phyloP scores from a whole-genome alignment of 2,329 filamentous ascomycete species.

The Geosmithia morbida region DNA sequence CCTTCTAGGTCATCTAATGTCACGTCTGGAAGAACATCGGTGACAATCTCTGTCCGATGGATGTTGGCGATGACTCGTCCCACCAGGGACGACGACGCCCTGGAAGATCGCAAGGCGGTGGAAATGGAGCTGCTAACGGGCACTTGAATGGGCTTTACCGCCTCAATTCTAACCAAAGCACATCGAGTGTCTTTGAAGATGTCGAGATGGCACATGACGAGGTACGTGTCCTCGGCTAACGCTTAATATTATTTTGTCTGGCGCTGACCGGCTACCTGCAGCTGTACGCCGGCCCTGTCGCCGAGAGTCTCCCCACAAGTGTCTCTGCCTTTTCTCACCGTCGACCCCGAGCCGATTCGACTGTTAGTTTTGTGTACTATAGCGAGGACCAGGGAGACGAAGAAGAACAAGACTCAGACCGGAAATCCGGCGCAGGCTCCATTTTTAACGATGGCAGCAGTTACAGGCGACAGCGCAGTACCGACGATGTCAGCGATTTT shows the following conservation, averaged over 20 bases:
- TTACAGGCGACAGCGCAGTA: slow-evolving; percentile 9
- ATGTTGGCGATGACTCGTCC: neutral
- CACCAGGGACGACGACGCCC: neutral
- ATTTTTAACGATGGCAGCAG: neutral
- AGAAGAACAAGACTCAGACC: slow-evolving; percentile 10
- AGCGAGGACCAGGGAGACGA: slow-evolving; percentile 50
- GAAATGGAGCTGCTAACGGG: neutral
- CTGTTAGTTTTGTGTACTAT: slow-evolving; percentile 80
- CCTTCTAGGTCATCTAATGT: neutral
- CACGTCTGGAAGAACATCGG: neutral
- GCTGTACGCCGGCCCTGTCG: slow-evolving; percentile 83
- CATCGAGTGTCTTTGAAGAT: slow-evolving; percentile 73
- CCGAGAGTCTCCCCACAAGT: slow-evolving; percentile 91
- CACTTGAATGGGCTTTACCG: slow-evolving; percentile 35
- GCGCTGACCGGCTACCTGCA: slow-evolving; percentile 9
- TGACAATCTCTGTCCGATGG: neutral
- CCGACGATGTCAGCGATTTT: slow-evolving; percentile 23
- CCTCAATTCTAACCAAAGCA: slow-evolving; percentile 56
- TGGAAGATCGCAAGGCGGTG: neutral
- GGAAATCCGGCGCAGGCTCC: neutral
- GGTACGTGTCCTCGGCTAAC: slow-evolving; percentile 28
- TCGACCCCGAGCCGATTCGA: slow-evolving; percentile 67
- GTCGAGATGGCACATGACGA: slow-evolving; percentile 99
- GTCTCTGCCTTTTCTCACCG: slow-evolving; percentile 85
- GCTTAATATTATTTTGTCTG: neutral